These are phyloP conservation scores for Suillus paluster DNA, from an alignment of 768 basidiomycete species.

Conservation along the genomic window DNA sequence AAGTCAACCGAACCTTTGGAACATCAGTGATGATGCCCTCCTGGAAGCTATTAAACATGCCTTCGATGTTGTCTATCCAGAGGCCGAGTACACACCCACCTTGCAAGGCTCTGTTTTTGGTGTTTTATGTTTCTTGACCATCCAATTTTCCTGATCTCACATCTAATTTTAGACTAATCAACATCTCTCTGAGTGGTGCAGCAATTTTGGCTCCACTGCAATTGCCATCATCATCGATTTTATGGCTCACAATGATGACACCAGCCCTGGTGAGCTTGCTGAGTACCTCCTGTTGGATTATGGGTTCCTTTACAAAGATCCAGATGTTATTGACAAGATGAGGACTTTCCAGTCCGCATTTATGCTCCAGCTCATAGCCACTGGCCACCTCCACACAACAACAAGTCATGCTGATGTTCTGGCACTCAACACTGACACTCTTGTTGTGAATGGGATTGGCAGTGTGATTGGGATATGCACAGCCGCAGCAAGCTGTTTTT, in stretches of 20 bases:
- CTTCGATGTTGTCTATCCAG: conserved; percentile 13
- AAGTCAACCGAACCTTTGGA: conserved; percentile 13
- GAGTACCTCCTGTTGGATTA: neutral
- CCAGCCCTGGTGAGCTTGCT: neutral
- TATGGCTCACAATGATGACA: neutral
- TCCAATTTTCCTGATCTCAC: neutral
- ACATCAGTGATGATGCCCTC: conserved; percentile 9
- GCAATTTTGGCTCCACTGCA: conserved; percentile 9
- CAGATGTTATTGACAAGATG: neutral
- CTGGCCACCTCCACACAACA: conserved; percentile 4
- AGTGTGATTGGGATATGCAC: conserved; percentile 9
- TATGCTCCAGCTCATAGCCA: conserved; percentile 6
- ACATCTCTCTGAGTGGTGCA: conserved; percentile 10
- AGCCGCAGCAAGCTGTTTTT: conserved; percentile 7
- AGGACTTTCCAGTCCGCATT: conserved; percentile 4
- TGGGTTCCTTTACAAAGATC: conserved; percentile 11
- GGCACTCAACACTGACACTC: neutral
- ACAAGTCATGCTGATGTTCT: conserved; percentile 1
- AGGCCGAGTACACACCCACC: conserved; percentile 10
- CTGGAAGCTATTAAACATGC: neutral
- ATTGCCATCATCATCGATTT: conserved; percentile 9
- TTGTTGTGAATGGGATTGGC: conserved; percentile 4
- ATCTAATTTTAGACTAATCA: conserved; percentile 3
- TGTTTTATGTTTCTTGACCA: conserved; percentile 8
- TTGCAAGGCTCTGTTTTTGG: conserved; percentile 6